Conservation (phyloP, 495 filamentous ascomycete species). For the Aspergillus funiculosus region DNA sequence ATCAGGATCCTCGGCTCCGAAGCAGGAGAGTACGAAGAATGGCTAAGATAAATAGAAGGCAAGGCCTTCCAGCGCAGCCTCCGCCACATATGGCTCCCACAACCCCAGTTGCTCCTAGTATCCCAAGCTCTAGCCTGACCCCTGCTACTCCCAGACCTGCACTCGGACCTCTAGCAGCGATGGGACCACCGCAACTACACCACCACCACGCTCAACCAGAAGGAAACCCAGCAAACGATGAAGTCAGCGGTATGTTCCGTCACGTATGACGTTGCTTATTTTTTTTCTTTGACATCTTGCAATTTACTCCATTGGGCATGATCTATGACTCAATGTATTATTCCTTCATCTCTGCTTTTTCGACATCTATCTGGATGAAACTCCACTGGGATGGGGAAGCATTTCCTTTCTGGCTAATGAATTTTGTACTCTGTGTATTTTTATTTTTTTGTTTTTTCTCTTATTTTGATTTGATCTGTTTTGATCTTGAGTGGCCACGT, state of each 20-base stretch:
- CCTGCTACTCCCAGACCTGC: conserved; percentile 43
- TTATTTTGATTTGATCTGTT: conserved; percentile 28
- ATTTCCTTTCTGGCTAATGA: conserved; percentile 5
- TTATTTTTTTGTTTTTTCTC: conserved; percentile 17
- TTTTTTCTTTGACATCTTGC: conserved; percentile 4
- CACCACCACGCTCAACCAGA: conserved; percentile 79
- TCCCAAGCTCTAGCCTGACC: conserved; percentile 44
- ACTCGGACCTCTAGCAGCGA: conserved; percentile 50
- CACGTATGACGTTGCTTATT: conserved; percentile 49
- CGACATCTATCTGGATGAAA: background rate
- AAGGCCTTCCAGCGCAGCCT: conserved; percentile 39
- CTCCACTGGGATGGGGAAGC: background rate
- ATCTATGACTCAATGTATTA: too few species aligned
- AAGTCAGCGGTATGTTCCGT: conserved; percentile 93
- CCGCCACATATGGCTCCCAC: conserved; percentile 51
- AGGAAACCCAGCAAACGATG: conserved; percentile 67
- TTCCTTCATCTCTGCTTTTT: too few species aligned
- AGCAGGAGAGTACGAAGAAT: conserved; percentile 87
- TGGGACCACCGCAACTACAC: conserved; percentile 62
- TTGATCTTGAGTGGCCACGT: too few species aligned
- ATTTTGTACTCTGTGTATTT: conserved; percentile 22
- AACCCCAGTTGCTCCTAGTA: conserved; percentile 46
- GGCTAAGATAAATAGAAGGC: conserved; percentile 87
- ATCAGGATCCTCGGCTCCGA: conserved; percentile 85
- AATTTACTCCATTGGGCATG: background rate